These are phyloP conservation scores for Cephaloascus fragrans DNA, from an alignment of 805 yeast species.

Conservation along the genomic window DNA sequence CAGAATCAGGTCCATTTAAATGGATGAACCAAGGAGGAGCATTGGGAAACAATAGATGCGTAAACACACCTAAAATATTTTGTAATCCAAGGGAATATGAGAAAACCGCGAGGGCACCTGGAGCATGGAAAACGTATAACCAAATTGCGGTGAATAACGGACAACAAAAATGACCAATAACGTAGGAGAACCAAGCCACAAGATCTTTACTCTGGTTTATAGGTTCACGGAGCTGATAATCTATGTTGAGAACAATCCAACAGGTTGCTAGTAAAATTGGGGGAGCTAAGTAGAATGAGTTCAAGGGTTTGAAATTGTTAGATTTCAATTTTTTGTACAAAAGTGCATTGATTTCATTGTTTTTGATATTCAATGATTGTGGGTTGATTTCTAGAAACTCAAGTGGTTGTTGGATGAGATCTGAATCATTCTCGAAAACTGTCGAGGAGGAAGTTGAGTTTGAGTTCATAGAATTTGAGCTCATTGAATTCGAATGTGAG, in stretches of 20 bases:
- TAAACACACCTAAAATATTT: conserved; percentile 47
- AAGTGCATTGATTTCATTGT: not conserved
- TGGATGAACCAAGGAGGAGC: conserved; percentile 73
- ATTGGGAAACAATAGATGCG: conserved; percentile 56
- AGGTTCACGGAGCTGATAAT: conserved; percentile 28
- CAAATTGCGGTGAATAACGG: conserved; percentile 56
- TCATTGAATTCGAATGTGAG: not conserved
- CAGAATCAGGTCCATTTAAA: conserved; percentile 44
- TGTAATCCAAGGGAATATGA: conserved; percentile 48
- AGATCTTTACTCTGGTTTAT: conserved; percentile 38
- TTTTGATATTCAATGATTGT: not conserved
- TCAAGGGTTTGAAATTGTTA: conserved; percentile 7
- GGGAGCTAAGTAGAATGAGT: conserved; percentile 18
- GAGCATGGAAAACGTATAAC: conserved; percentile 56
- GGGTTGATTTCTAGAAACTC: not conserved
- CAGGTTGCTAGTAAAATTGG: conserved; percentile 29
- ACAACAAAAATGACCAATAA: conserved; percentile 47
- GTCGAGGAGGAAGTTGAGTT: not conserved
- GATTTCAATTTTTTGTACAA: not conserved
- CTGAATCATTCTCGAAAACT: not conserved
- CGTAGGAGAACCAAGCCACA: conserved; percentile 54
- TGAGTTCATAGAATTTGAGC: not conserved
- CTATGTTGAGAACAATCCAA: conserved; percentile 42
- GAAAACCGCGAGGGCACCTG: conserved; percentile 49
- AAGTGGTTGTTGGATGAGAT: not conserved